These are phyloP conservation scores for Apiotrichum gracile DNA, from an alignment of 1,284 basidiomycete genomes.

Conservation along the genomic window DNA sequence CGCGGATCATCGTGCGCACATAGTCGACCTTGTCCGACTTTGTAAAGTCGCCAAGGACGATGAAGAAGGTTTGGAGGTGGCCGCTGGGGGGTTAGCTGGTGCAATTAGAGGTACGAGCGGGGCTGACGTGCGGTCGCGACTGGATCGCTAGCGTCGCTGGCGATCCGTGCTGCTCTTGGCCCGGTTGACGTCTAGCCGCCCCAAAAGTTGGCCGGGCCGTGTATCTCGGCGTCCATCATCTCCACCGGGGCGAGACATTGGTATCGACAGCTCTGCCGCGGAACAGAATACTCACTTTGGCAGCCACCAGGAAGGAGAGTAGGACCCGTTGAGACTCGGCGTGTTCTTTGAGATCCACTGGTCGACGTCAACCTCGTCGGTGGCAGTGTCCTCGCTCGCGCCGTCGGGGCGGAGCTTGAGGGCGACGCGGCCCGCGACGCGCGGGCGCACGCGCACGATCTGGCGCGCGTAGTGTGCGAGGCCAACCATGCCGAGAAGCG, in stretches of 20 bases:
- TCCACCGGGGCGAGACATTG: no score
- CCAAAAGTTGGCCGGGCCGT: no score
- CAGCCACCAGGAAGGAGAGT: conserved; percentile 47
- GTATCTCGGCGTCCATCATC: no score
- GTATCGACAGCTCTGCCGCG: neutral
- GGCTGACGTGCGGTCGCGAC: no score
- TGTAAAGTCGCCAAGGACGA: conserved; percentile 56
- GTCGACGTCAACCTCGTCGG: conserved; percentile 7
- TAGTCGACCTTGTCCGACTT: conserved; percentile 66
- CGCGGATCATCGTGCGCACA: conserved; percentile 56
- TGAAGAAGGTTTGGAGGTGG: conserved; percentile 49
- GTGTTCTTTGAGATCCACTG: conserved; percentile 40
- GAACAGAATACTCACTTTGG: conserved; percentile 32
- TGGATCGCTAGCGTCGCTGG: no score
- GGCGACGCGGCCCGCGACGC: conserved; percentile 14
- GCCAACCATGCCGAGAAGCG: conserved; percentile 30
- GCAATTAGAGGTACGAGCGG: neutral
- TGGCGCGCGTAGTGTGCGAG: conserved; percentile 37
- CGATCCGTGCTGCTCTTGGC: neutral
- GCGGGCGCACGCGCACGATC: conserved; percentile 34
- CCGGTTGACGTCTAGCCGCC: neutral
- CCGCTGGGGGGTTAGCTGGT: conserved; percentile 32
- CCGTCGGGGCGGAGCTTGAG: neutral
- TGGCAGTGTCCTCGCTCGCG: neutral
- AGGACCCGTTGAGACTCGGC: conserved; percentile 39